phyloP scores from a whole-genome alignment of 202 grass and related monocot species.

The Carex arenaria region DNA sequence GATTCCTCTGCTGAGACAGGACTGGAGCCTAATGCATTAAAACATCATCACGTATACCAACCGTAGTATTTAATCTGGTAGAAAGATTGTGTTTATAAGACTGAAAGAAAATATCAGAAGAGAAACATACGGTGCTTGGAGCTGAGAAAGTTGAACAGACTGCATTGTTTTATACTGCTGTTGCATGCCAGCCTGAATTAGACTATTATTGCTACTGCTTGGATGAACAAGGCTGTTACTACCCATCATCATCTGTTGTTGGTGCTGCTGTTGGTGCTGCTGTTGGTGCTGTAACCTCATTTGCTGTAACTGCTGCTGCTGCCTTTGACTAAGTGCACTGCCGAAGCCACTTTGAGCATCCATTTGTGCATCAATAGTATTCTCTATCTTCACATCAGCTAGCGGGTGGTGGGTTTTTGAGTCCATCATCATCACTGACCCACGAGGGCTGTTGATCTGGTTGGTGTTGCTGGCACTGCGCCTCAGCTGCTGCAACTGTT shows the following conservation, averaged over 20 bases:
- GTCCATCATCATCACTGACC: constrained; percentile 60
- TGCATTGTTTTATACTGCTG: constrained; percentile 75
- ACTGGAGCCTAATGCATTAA: not conserved
- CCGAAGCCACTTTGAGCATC: constrained; percentile 46
- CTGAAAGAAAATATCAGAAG: not conserved
- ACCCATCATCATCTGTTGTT: constrained; percentile 33
- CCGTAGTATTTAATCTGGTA: not conserved
- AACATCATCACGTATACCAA: not conserved
- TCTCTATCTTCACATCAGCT: constrained; percentile 82
- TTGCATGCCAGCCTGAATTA: constrained; percentile 12
- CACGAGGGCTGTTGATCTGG: constrained; percentile 64
- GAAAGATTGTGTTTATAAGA: not conserved
- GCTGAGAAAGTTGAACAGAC: constrained; percentile 46
- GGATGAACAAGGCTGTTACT: constrained; percentile 8
- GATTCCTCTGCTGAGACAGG: no score
- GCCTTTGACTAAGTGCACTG: constrained; percentile 30
- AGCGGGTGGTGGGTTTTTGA: constrained; percentile 34
- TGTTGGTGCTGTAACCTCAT: constrained; percentile 60
- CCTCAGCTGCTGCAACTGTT: constrained; percentile 49
- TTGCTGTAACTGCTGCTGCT: constrained; percentile 24
- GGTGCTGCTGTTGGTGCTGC: constrained; percentile 63
- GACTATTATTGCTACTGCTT: constrained; percentile 14
- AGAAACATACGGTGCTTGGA: constrained; percentile 19
- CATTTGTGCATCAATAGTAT: constrained; percentile 56
- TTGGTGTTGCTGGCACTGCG: constrained; percentile 20